Conservation (phyloP, 2,329 filamentous ascomycete genomes). For the Thielaviopsis populi region DNA sequence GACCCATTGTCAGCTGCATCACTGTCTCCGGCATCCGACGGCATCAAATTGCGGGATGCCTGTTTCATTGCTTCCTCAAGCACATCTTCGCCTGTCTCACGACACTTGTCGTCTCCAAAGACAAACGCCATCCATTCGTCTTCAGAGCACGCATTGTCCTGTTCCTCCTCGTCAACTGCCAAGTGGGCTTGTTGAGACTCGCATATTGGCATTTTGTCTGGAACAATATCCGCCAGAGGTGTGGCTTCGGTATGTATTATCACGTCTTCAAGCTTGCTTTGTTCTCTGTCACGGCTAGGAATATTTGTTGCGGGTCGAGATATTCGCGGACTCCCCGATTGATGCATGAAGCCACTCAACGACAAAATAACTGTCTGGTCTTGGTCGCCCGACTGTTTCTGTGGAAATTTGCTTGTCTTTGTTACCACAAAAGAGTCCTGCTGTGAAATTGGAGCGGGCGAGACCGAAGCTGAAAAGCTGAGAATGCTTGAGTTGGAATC, state of each 20-base stretch:
- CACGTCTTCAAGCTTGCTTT: neutral
- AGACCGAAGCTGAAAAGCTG: neutral
- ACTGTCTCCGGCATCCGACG: neutral
- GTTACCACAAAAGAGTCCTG: neutral
- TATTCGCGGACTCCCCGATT: neutral
- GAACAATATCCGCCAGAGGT: neutral
- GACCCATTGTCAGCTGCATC: conserved; percentile 5
- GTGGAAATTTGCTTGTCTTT: neutral
- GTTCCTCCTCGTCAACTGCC: neutral
- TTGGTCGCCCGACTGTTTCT: neutral
- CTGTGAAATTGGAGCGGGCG: neutral
- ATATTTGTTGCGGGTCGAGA: neutral
- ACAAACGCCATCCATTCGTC: conserved; percentile 15
- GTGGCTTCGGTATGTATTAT: neutral
- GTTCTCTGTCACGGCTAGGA: neutral
- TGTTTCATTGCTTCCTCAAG: conserved; percentile 8
- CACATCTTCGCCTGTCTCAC: neutral
- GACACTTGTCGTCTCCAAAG: neutral
- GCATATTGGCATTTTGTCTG: neutral
- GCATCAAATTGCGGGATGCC: neutral
- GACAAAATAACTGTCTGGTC: neutral
- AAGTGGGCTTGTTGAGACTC: neutral
- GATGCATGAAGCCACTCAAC: neutral
- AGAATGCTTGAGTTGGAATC: neutral
- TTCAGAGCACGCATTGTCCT: neutral